Conservation (phyloP, 805 yeast genomes). For the Myxozyma udenii region DNA sequence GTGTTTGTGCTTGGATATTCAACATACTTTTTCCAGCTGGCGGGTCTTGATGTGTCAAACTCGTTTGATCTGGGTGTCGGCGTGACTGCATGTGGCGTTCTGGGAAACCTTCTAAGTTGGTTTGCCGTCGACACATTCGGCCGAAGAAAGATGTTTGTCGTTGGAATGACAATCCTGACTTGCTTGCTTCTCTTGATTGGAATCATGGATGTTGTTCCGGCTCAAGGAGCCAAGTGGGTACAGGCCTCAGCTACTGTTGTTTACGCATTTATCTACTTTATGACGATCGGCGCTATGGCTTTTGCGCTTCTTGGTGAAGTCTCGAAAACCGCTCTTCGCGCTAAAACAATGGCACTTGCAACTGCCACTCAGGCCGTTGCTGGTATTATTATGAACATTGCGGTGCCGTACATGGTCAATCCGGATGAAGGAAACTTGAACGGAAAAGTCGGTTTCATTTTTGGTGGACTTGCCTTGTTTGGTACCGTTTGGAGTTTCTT, state of each 20-base stretch:
- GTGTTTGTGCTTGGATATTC: conserved; percentile 32
- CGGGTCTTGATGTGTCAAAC: conserved; percentile 35
- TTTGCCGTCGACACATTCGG: conserved; percentile 30
- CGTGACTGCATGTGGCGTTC: conserved; percentile 46
- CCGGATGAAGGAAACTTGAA: conserved; percentile 55
- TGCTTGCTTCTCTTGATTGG: conserved; percentile 22
- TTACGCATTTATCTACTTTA: conserved; percentile 1
- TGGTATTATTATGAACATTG: conserved; percentile 54
- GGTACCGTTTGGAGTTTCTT: conserved; percentile 38
- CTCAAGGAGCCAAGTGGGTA: background rate
- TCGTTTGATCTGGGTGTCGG: conserved; percentile 50
- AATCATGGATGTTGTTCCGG: conserved; percentile 19
- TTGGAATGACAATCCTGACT: conserved; percentile 18
- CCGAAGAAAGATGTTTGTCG: conserved; percentile 21
- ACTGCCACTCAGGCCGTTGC: background rate
- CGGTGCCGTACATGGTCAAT: conserved; percentile 69
- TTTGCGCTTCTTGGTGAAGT: conserved; percentile 45
- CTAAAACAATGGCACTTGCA: conserved; percentile 43
- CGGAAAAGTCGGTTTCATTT: conserved; percentile 62
- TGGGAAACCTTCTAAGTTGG: conserved; percentile 41
- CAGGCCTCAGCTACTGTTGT: background rate
- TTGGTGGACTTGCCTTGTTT: conserved; percentile 41
- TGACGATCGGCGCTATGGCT: conserved; percentile 46
- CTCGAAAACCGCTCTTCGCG: conserved; percentile 43
- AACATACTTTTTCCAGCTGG: conserved; percentile 51